phyloP scores from a whole-genome alignment of 495 filamentous ascomycete genomes.

The Penicillium taxi region DNA sequence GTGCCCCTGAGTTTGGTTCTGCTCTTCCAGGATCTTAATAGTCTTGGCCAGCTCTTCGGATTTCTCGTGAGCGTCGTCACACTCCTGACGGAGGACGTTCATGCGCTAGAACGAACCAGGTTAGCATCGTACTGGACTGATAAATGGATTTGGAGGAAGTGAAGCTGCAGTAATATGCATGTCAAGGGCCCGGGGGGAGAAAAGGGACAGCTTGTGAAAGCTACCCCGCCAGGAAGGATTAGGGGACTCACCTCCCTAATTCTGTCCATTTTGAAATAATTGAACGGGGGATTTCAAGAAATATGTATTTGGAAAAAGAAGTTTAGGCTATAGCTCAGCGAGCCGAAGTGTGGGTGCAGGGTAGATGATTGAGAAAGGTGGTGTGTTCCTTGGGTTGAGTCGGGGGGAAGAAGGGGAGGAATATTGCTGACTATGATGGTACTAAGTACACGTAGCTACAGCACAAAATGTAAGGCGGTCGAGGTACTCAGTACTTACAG shows the following conservation, averaged over 20 bases:
- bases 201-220: slow-evolving; percentile 27
- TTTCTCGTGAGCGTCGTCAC: slow-evolving; percentile 68
- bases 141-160: not conserved
- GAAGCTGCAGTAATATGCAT: slow-evolving; percentile 15
- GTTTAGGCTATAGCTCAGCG: slow-evolving; percentile 41
- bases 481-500: slow-evolving; percentile 13
- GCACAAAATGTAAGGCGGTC: no score
- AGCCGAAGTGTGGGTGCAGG: no score
- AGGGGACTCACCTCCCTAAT: slow-evolving; percentile 69
- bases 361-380: slow-evolving; percentile 16
- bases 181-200: slow-evolving; percentile 10
- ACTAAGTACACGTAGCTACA: slow-evolving; percentile 9
- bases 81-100: slow-evolving; percentile 84
- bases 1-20: slow-evolving; percentile 93
- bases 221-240: slow-evolving; percentile 37
- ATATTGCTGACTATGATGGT: not conserved
- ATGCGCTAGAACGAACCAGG: slow-evolving; percentile 61
- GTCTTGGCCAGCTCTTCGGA: slow-evolving; percentile 78
- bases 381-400: slow-evolving; percentile 12
- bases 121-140: slow-evolving; percentile 13
- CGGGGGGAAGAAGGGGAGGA: slow-evolving; percentile 7
- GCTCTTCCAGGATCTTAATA: slow-evolving; percentile 86
- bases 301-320: slow-evolving; percentile 29
- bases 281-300: slow-evolving; percentile 9
- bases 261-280: slow-evolving; percentile 42